Conservation (phyloP, 2,329 filamentous ascomycete species). For the Ascochyta koolunga region DNA sequence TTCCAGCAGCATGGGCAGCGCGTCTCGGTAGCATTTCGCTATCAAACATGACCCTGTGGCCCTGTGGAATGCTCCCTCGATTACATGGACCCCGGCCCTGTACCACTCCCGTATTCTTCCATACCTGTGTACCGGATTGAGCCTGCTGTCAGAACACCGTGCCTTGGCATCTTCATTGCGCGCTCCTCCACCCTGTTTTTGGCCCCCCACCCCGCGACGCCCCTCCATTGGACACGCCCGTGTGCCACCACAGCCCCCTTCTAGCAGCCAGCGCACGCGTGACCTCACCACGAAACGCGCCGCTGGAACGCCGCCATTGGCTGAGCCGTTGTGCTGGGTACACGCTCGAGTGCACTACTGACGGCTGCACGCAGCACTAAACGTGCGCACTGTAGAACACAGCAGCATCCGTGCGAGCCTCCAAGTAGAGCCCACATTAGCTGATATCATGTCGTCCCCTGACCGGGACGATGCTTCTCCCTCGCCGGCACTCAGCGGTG, state of each 20-base stretch:
- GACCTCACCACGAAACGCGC: constrained; percentile 50
- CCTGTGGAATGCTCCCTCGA: constrained; percentile 42
- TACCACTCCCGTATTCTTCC: constrained; percentile 47
- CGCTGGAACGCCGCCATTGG: constrained; percentile 50
- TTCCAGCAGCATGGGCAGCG: constrained; percentile 44
- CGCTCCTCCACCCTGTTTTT: constrained; percentile 17
- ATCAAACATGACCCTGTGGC: constrained; percentile 42
- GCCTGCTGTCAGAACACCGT: constrained; percentile 8
- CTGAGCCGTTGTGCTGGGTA: constrained; percentile 44
- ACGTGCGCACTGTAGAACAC: constrained; percentile 45
- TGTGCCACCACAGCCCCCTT: constrained; percentile 46
- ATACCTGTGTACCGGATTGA: constrained; percentile 50
- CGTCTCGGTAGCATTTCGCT: constrained; percentile 37
- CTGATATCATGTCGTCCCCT: constrained; percentile 57
- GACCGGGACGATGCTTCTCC: constrained; percentile 55
- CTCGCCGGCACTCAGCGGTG: constrained; percentile 54
- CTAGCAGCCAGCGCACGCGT: constrained; percentile 49
- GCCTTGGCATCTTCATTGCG: constrained; percentile 10
- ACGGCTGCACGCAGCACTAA: constrained; percentile 49
- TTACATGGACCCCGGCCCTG: constrained; percentile 45
- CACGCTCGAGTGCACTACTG: constrained; percentile 42
- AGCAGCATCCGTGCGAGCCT: constrained; percentile 43
- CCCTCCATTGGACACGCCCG: constrained; percentile 34
- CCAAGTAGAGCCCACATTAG: constrained; percentile 25
- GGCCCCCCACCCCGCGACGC: constrained; percentile 25